Evolutionary conservation across 345 rosid species (phyloP), one percentile per base, ranked within the genome.

Genomic region (Aegle marmelos): DNA sequence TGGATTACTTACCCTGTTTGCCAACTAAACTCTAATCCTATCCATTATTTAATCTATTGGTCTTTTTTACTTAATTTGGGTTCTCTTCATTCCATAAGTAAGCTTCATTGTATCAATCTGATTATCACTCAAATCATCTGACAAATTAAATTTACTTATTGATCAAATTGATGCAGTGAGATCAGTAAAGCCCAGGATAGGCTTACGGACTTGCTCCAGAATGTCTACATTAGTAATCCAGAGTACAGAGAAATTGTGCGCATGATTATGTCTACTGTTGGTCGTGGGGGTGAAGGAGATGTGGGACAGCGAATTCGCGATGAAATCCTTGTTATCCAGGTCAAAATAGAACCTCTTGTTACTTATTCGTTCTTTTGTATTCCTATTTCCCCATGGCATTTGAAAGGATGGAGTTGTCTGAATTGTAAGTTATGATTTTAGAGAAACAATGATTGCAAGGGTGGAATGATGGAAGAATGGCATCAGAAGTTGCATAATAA

Each of bases 381-480:
- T 37, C 21, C 39, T 57, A 56, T n/a, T 60, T 77, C 63, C 72
- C 64, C 13, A 65, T 61, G 24, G 48, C 65, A 30, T 63, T 28
- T 78, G 62, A 45, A 64, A 31, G 45, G 21, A 34, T 48, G 66
- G 56, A 62, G 61, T 76, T 28, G 24, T 62, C 37, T 64, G 66
- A 57, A 24, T 72, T 41, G 73, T 66, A 58, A 64, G 75, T 58
- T 60, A 62, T 68, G 66, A 65, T 79, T 83, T 76, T 87, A 96
- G 99, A 92, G 99, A 79, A 88, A 94, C 22, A 96, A 94, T 89
- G 83, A 90, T 34, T 96, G 99, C 90, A 92, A 92, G 85, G 99
- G 99, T 84, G 98, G 92, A 84, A 91, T 96, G 86, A 96, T 96
- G 98, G 99, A 96, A 88, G 98, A 96, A 86, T 96, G 99, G 99